phyloP scores from a whole-genome alignment of 2,329 filamentous ascomycete species.

The Madurella fahalii region DNA sequence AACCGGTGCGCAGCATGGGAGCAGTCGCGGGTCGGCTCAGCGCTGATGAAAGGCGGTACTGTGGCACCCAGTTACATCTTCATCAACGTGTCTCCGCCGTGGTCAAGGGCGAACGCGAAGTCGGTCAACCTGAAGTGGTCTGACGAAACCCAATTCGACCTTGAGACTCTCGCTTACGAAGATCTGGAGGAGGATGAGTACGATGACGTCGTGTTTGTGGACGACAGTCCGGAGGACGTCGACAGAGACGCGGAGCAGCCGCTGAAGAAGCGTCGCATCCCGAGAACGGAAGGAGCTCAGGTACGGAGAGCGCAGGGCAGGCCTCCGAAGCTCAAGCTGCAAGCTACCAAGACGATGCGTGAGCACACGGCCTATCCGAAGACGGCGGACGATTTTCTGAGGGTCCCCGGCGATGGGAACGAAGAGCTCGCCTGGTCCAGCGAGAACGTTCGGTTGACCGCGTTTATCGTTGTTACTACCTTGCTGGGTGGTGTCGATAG shows the following conservation, averaged over 20 bases:
- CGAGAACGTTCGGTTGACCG: conserved; percentile 47
- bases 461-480: conserved; percentile 54
- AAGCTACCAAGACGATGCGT: conserved; percentile 27
- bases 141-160: conserved; percentile 37
- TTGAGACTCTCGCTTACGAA: conserved; percentile 41
- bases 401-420: conserved; percentile 27
- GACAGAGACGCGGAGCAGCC: not conserved
- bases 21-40: conserved; percentile 34
- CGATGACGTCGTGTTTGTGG: conserved; percentile 16
- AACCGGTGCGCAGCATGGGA: conserved; percentile 46
- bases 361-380: conserved; percentile 33
- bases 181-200: conserved; percentile 33
- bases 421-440: conserved; percentile 40
- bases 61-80: conserved; percentile 37
- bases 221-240: not conserved
- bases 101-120: conserved; percentile 24
- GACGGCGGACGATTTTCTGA: conserved; percentile 33
- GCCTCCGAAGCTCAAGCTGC: conserved; percentile 29
- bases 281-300: conserved; percentile 2
- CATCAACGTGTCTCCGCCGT: conserved; percentile 34
- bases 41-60: conserved; percentile 31
- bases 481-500: conserved; percentile 58
- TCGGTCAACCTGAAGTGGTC: conserved; percentile 35
- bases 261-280: conserved; percentile 16
- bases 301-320: conserved; percentile 15